Conservation (phyloP, 2,329 filamentous ascomycete species). For the Sclerotinia sclerotiorum region DNA sequence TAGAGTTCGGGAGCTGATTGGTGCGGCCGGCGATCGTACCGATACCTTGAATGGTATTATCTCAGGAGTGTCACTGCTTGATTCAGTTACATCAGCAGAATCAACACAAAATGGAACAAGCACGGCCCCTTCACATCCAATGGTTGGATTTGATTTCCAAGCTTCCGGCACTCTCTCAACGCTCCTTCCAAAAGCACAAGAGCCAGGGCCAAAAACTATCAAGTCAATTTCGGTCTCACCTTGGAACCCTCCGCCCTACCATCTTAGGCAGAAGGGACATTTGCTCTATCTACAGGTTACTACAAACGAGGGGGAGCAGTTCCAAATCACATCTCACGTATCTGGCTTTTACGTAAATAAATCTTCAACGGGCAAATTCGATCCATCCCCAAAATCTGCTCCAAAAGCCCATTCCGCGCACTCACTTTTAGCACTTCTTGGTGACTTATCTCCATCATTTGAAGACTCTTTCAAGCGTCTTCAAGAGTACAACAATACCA, state of each 20-base stretch:
- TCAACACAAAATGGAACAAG: constrained; percentile 42
- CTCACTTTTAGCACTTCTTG: constrained; percentile 79
- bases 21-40: constrained; percentile 83
- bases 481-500: constrained; percentile 79
- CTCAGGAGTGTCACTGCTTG: constrained; percentile 83
- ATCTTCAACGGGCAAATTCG: constrained; percentile 92
- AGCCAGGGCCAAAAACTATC: constrained; percentile 80
- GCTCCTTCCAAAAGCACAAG: constrained; percentile 67
- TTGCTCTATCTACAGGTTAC: constrained; percentile 85
- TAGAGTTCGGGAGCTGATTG: constrained; percentile 86
- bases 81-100: constrained; percentile 57
- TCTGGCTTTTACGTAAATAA: constrained; percentile 98
- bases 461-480: constrained; percentile 70
- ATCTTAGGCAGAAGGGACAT: constrained; percentile 88
- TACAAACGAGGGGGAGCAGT: constrained; percentile 92
- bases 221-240: constrained; percentile 85
- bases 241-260: constrained; percentile 95
- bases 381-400: constrained; percentile 75
- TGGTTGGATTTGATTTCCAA: constrained; percentile 76
- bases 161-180: constrained; percentile 65
- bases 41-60: constrained; percentile 84
- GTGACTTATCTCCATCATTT: constrained; percentile 81
- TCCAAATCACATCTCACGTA: constrained; percentile 89
- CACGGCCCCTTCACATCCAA: constrained; percentile 50
- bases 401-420: constrained; percentile 80